Base-by-base conservation (phyloP, 73 alveolate species). In the Paramecium tetraurelia region DNA sequence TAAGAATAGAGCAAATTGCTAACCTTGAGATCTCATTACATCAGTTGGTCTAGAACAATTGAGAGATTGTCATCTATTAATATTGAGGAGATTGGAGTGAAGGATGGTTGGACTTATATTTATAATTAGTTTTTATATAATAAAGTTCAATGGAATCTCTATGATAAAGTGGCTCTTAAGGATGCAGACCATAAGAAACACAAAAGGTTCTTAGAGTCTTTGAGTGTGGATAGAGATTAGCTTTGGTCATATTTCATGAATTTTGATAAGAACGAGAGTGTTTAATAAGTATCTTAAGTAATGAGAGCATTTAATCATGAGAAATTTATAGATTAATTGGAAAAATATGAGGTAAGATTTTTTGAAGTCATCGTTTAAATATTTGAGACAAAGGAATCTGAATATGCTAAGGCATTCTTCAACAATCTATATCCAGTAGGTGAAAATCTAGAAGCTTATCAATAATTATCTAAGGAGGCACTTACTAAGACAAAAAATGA, bases 241-340 rank as follows among this genome's bases (percentile, higher is more conserved):
- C 90, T 44, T 11, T 80, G 90, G 90, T 21, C 21, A n/a, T 80
- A 80, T 80, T 80, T 80, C 22, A 40, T 44, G 20, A 80, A 44
- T 80, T 80, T 43, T 48, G 43, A 80, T 43, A 80, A 80, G 24
- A 18, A 80, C 16, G 90, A 80, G 27, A 80, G 90, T 44, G 70
- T 80, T 18, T 48, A 80, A 80, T 31, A 38, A 41, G 76, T 44
- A 3, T 40, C 90, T 24, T 80, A 80, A 46, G 90, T 41, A 14
- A 80, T 80, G 90, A 80, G 90, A 80, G 90, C 90, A 41, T 80
- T 80, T 46, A 80, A 80, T 80, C 90, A 80, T 48, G 90, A 80
- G 48, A 41, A 46, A 44, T 80, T 80, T 43, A 27, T 22, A 14
- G 75, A 80, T 80, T 80, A 72, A 72, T 72, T 72, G 12, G 59